Evolutionary conservation across 106 monocot genomes (phyloP).

Genomic region (Platanthera zijinensis): DNA sequence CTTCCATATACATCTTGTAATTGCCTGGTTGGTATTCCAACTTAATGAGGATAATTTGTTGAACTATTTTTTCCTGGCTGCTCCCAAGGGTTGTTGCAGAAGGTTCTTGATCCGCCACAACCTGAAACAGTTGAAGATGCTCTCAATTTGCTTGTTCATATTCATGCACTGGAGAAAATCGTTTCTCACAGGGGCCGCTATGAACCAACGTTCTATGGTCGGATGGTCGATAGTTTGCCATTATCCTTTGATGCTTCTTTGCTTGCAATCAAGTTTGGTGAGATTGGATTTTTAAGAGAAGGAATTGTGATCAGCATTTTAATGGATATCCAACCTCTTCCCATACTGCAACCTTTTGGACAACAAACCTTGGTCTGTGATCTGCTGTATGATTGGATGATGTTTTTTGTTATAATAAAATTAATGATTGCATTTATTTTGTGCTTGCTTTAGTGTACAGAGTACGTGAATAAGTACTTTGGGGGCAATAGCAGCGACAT

Average conservation of each 20-base stretch:
- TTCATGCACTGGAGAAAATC: conserved; percentile 46
- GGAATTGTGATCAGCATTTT: conserved; percentile 62
- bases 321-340: conserved; percentile 68
- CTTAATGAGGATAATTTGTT: background rate
- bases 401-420: background rate
- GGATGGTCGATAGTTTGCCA: conserved; percentile 62
- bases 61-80: conserved; percentile 1
- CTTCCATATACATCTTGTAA: background rate
- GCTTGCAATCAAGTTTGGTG: conserved; percentile 59
- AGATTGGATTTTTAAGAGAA: conserved; percentile 52
- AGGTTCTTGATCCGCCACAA: conserved; percentile 68
- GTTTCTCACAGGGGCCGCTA: conserved; percentile 34
- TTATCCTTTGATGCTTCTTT: conserved; percentile 76
- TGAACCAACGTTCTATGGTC: conserved; percentile 79
- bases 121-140: conserved; percentile 49
- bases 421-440: conserved; percentile 5
- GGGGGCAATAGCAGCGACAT: conserved; percentile 7
- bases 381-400: background rate
- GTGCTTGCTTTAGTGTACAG: conserved; percentile 25
- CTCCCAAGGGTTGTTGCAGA: conserved; percentile 53
- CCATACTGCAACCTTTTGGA: conserved; percentile 75
- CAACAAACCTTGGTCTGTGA: conserved; percentile 39
- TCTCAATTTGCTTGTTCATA: conserved; percentile 44
- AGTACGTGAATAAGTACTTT: conserved; percentile 47
- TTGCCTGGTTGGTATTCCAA: background rate